These are phyloP conservation scores for Colletotrichum musae DNA, from an alignment of 2,329 filamentous ascomycete genomes.

Conservation along the genomic window DNA sequence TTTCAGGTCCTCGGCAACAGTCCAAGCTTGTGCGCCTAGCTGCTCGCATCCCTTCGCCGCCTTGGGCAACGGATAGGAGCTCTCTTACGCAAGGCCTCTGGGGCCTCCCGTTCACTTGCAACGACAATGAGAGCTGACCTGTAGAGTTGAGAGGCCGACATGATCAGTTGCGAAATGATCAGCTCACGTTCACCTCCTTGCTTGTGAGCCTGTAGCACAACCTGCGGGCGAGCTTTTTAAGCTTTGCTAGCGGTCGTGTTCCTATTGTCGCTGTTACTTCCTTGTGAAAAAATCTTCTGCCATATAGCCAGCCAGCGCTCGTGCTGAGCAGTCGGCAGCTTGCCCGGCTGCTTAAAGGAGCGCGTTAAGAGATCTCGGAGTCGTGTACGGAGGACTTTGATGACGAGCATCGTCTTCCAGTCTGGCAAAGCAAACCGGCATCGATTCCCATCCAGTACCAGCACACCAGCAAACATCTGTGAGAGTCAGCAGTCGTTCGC, in stretches of 20 bases:
- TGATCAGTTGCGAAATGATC: too few species aligned
- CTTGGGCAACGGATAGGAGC: too few species aligned
- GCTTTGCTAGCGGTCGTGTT: constrained; percentile 48
- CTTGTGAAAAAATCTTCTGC: constrained; percentile 77
- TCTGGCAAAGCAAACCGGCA: constrained; percentile 86
- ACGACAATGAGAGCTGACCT: too few species aligned
- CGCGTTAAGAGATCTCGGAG: constrained; percentile 82
- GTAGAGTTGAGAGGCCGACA: too few species aligned
- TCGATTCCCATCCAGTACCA: constrained; percentile 89
- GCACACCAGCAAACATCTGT: constrained; percentile 87
- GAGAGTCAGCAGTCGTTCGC: constrained; percentile 20
- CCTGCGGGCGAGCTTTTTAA: constrained; percentile 32
- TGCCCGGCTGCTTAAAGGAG: constrained; percentile 78
- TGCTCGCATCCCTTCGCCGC: too few species aligned
- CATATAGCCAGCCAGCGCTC: constrained; percentile 82
- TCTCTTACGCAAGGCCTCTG: too few species aligned
- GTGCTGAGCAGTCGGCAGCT: constrained; percentile 75
- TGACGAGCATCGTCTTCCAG: constrained; percentile 92
- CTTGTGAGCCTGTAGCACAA: neutral
- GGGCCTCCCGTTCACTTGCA: too few species aligned
- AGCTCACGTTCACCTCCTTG: too few species aligned
- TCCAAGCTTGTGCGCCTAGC: too few species aligned
- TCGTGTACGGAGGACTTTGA: constrained; percentile 83
- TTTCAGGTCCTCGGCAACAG: too few species aligned
- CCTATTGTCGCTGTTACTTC: constrained; percentile 54